These are phyloP conservation scores for Liquidambar formosana DNA, from an alignment of 164 flowering plant species.

Conservation along the genomic window DNA sequence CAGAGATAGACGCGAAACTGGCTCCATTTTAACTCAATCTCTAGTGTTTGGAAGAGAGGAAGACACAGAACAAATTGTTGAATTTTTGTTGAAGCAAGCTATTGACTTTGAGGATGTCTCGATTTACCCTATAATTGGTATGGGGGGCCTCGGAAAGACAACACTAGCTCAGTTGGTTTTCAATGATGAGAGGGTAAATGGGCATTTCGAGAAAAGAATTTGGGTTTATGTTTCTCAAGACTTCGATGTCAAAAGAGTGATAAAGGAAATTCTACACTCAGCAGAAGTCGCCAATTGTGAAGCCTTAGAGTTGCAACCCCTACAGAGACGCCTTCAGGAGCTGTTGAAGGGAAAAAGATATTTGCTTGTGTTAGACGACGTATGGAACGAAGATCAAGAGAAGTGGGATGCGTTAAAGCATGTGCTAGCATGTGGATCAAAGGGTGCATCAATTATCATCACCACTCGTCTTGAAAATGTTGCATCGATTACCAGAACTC, in stretches of 20 bases:
- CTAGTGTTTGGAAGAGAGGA: not conserved
- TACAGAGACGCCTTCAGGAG: not conserved
- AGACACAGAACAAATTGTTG: not conserved
- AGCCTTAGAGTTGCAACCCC: not conserved
- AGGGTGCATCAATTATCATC: not conserved
- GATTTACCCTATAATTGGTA: not conserved
- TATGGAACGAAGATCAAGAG: not conserved
- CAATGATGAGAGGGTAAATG: not conserved
- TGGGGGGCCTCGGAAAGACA: slow-evolving; percentile 6
- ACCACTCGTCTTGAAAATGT: too few species aligned
- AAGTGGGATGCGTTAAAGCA: slow-evolving; percentile 2
- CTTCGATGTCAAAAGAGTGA: not conserved
- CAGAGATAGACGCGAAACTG: too few species aligned
- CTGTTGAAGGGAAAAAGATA: not conserved
- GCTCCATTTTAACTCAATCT: not conserved
- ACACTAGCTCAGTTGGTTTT: slow-evolving; percentile 7
- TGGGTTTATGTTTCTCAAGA: slow-evolving; percentile 9
- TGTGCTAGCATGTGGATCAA: not conserved
- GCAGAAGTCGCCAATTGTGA: not conserved
- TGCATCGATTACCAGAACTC: too few species aligned
- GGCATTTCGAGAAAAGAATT: not conserved
- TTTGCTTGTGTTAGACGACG: slow-evolving; percentile 9
- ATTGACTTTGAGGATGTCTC: not conserved
- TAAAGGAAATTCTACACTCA: not conserved
- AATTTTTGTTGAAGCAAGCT: not conserved